These are phyloP conservation scores for Coemansia guatemalensis DNA, from an alignment of 192 early-diverging fungal genomes.

Conservation along the genomic window DNA sequence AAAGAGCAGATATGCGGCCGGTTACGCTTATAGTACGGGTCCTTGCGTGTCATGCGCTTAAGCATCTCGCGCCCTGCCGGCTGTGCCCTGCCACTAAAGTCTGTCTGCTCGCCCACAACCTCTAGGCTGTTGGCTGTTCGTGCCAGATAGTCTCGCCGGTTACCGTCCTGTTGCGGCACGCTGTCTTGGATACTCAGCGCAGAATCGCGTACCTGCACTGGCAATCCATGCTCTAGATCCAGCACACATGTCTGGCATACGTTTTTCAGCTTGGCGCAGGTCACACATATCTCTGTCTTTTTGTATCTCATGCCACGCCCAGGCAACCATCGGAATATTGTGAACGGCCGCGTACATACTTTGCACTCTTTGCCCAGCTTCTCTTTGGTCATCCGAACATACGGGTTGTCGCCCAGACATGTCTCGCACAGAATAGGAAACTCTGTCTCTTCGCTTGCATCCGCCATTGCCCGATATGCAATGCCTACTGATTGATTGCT, in stretches of 20 bases:
- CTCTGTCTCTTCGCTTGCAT: constrained; percentile 40
- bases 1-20: constrained; percentile 92
- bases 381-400: constrained; percentile 94
- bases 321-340: constrained; percentile 95
- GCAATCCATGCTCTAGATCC: constrained; percentile 93
- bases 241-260: constrained; percentile 96
- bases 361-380: constrained; percentile 76
- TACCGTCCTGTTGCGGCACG: constrained; percentile 82
- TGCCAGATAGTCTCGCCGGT: constrained; percentile 85
- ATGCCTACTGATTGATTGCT: too few relatives aligned
- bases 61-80: constrained; percentile 57
- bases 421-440: constrained; percentile 95
- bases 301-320: constrained; percentile 95
- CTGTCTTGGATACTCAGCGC: constrained; percentile 73
- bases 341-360: constrained; percentile 90
- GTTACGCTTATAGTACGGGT: constrained; percentile 92
- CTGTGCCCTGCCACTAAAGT: constrained; percentile 39
- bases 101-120: constrained; percentile 17
- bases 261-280: constrained; percentile 98
- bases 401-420: constrained; percentile 97
- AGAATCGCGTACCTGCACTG: constrained; percentile 90
- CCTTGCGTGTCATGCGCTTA: constrained; percentile 83
- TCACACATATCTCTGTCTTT: constrained; percentile 98
- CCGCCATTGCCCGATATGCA: background rate
- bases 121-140: constrained; percentile 62